Evolutionary conservation across 2,329 filamentous ascomycete species (phyloP), one percentile per base, ranked within the genome.

Genomic region (Penicillium sp.): DNA sequence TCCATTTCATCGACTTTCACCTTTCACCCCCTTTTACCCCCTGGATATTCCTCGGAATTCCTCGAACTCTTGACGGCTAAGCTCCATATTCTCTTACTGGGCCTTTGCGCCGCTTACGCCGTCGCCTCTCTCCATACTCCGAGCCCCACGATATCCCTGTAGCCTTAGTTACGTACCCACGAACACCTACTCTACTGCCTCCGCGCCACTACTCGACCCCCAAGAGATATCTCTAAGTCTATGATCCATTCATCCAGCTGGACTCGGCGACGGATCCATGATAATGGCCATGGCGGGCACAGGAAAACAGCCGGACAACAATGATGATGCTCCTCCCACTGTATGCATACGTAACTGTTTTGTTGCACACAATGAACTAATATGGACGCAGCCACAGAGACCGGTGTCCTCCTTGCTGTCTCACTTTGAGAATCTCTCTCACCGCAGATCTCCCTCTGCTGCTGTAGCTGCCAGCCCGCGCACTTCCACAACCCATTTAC

Each of bases 341-440:
- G 73, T 75, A 72, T 61, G 70, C 56, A 59, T 58, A 60, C 60
- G 47, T 59, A 60, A 52, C 59, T 55, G 27, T 41, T 41, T 49
- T 53, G 47, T 58, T 51, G 50, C 44, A 60, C 59, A 54, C 54
- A 57, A 43, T 53, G 33, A 53, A 60, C 61, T 68, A 49, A 61
- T 53, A 53, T 49, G 23, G 29, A 31, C 13, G 41, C 41, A 50
- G 59, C 49, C 61, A 49, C 62, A 79, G 76, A 77, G 73, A 70
- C 78, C 79, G 4, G 79, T 81, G 6, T 81, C 79, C 21, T 80
- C 78, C 31, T 70, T 81, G 21, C 70, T 78, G 45, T 80, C 79
- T 31, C 78, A 80, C 61, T 81, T 81, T 54, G 79, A 81, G 59
- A 75, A 75, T 29, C 73, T 81, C n/a, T 71, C 77, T 39, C 71